Base-by-base conservation (phyloP, 177 flowering plant species). In the Vitis hybrid region DNA sequence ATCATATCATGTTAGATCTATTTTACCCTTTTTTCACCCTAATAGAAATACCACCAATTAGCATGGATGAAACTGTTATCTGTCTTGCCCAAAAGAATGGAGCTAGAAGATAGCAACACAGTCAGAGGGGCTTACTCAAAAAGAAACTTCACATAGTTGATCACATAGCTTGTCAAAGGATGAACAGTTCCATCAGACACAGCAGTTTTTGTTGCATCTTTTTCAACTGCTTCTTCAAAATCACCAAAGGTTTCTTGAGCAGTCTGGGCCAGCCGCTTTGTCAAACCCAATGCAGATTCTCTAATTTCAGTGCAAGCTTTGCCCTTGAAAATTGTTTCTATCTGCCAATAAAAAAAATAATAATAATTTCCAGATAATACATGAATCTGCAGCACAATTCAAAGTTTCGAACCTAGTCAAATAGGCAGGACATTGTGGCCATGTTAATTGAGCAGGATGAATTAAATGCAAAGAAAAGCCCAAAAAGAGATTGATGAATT, bases 211-310 rank as follows among this genome's bases (percentile, higher is more conserved):
- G 87, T 84, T 11, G 85, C 85, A 77, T 84, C 87, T 64, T 80
- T 84, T 66, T 82, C 85, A 72, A 84, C 87, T 19, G 85, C 87
- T 68, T 82, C 87, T 76, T 84, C 85, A 75, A 84, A 84, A 77
- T 84, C 87, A 65, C 85, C 84, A 67, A 84, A 84, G 53, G 87
- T 84, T 52, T 84, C 85, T 71, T 80, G 80, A 15, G 85, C 85
- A 49, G 87, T 84, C 66, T 82, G 87, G 19, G 85, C 87, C 52
- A 84, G 85, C 74, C 79, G 72, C 64, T 78, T 84, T 61, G 85
- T 84, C 79, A 84, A 66, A 62, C 80, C 75, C 60, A 67, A 48
- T 33, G 85, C 80, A 59, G 83, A 78, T 60, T 80, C 83, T 70
- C 80, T 72, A 52, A 80, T 84, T 78, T 82, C 85, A 65, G 33